Evolutionary conservation across 345 rosid genomes (phyloP).

Genomic region (Salix koriyanagi): DNA sequence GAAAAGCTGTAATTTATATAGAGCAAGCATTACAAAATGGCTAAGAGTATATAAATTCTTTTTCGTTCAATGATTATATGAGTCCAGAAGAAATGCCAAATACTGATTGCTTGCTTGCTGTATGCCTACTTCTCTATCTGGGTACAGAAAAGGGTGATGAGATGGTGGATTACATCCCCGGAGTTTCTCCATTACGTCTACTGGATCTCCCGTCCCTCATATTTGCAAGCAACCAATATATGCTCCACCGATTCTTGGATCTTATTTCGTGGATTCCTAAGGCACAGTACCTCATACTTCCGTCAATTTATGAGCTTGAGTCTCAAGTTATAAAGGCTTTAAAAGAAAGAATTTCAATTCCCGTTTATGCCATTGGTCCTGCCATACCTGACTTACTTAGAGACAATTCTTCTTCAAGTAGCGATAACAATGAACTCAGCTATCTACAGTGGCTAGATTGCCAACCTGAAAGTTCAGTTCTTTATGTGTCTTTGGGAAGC

Average conservation of each 20-base stretch:
- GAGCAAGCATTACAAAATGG: too few relatives aligned
- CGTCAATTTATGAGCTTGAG: conserved; percentile 14
- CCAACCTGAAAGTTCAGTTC: conserved; percentile 13
- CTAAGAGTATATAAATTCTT: too few relatives aligned
- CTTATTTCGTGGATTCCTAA: background rate
- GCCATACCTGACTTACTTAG: conserved; percentile 1
- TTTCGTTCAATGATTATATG: background rate
- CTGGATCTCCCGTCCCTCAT: background rate
- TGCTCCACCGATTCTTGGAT: background rate
- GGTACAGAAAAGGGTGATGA: conserved; percentile 1
- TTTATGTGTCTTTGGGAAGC: conserved; percentile 16
- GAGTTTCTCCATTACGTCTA: background rate
- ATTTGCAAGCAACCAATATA: background rate
- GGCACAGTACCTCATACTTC: conserved; percentile 9
- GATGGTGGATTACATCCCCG: background rate
- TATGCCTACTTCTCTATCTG: background rate
- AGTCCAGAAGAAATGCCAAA: background rate
- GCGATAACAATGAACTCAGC: background rate
- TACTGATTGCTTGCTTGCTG: background rate
- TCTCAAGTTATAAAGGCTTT: background rate
- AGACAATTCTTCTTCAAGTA: background rate
- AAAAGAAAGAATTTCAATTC: background rate
- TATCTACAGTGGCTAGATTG: conserved; percentile 9
- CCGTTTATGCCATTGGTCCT: conserved; percentile 12
- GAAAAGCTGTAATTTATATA: too few relatives aligned